A percentile compares a stretch with the other conserved stretches of the same genome.
Conservation (phyloP, 2,329 filamentous ascomycete genomes). For the Aspergillus eucalypticola region DNA sequence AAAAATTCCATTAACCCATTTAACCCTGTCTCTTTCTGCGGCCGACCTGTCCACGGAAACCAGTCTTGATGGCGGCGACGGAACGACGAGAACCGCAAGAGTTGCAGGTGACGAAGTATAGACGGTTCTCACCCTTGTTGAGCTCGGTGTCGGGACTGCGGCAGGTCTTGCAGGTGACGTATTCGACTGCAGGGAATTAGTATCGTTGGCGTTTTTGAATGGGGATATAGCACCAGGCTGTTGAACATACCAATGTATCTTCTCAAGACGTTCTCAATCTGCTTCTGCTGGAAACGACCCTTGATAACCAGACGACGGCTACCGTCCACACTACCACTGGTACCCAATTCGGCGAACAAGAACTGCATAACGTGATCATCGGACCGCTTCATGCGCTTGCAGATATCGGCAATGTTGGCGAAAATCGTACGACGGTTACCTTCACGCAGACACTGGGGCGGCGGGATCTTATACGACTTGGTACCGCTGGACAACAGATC, state of each 20-base stretch:
- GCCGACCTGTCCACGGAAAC: conserved; percentile 99
- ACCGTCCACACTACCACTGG: conserved; percentile 91
- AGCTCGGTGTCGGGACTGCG: conserved; percentile 91
- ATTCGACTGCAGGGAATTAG: conserved; percentile 66
- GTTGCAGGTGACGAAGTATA: conserved; percentile 99
- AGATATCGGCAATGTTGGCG: conserved; percentile 97
- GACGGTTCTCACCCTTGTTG: conserved; percentile 97
- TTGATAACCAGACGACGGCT: conserved; percentile 94
- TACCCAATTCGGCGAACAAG: conserved; percentile 97
- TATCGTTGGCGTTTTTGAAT: background rate
- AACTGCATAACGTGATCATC: conserved; percentile 98
- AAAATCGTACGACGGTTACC: conserved; percentile 99
- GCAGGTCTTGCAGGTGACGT: conserved; percentile 99
- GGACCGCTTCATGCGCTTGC: conserved; percentile 98
- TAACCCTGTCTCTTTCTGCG: conserved; percentile 95
- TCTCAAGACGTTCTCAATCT: conserved; percentile 94
- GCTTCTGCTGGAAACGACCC: conserved; percentile 99
- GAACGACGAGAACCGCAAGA: conserved; percentile 78
- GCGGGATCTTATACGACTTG: conserved; percentile 98
- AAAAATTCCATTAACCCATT: conserved; percentile 25
- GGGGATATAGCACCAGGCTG: background rate
- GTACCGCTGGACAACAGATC: conserved; percentile 85
- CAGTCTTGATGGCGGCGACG: conserved; percentile 98
- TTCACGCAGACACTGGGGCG: conserved; percentile 97
- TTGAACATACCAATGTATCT: conserved; percentile 82